Base-by-base conservation (phyloP, 176 grass and related monocot genomes). In the Coix lacrymajobi region DNA sequence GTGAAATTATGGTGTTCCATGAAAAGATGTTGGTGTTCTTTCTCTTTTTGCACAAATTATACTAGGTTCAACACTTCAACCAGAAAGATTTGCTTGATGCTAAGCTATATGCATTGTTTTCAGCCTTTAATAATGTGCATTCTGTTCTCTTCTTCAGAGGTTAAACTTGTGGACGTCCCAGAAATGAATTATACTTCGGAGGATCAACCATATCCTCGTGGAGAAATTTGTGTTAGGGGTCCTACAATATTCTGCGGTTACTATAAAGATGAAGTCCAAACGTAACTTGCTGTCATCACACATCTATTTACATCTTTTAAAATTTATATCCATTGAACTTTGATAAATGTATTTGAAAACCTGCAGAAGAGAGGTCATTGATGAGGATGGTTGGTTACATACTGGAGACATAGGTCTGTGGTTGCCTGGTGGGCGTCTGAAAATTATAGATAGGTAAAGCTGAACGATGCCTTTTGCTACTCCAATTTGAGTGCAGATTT, bases 401-500 rank as follows among this genome's bases (percentile, higher is more conserved):
- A 98, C 96, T 87, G 96, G 96, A 66, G 96, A 98, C 75, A 98
- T 98, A 84, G 96, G 96, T 66, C 82, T 98, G 85, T 98, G 92
- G 96, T 57, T 98, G 75, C 96, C 96, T 85, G 92, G 85, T 78
- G 96, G 96, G 12, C 90, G 92, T 67, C 69, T 98, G 69, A 98
- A 91, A 73, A 97, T 97, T 82, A 97, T 97, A 81, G 95, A 97
- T 76, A 92, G 95, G 95, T 97, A 91, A 38, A 64, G 25, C 73
- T 70, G 51, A 60, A 81, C 30, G 15, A 10, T 29, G 41, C 60
- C 54, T 69, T 58, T 77, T 62, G 8, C 2, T 66, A 17, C 66
- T 78, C 64, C 36, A 49, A 19, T 58, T 52, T 51, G 48, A 51
- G 48, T 51, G 48, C 3, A 51, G 48, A 51, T 51, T 51, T 51